phyloP scores from a whole-genome alignment of 768 basidiomycete species.

The Phanerochaete carnosa region DNA sequence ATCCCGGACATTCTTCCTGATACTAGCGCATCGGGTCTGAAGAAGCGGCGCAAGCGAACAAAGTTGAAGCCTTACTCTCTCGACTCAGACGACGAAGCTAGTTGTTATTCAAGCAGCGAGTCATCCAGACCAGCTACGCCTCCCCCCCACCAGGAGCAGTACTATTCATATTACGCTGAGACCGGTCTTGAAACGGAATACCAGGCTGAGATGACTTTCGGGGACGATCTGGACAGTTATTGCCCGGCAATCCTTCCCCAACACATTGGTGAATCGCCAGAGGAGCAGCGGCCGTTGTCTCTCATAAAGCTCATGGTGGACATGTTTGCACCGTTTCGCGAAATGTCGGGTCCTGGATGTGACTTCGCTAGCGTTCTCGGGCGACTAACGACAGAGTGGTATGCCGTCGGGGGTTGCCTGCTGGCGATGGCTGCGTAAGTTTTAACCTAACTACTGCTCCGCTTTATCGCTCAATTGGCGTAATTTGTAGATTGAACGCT shows the following conservation, averaged over 20 bases:
- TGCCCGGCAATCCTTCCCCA: conserved; percentile 13
- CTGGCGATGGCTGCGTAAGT: conserved; percentile 58
- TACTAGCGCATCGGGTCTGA: neutral
- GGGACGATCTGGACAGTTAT: neutral
- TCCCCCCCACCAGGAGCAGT: conserved; percentile 7
- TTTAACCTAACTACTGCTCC: neutral
- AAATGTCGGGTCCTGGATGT: conserved; percentile 19
- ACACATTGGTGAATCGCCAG: conserved; percentile 19
- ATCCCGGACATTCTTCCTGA: neutral
- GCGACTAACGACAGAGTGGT: conserved; percentile 60
- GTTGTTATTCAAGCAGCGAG: conserved; percentile 9
- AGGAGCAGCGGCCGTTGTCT: conserved; percentile 18
- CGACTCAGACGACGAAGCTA: conserved; percentile 39
- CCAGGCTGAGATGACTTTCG: neutral
- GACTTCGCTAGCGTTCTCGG: conserved; percentile 29
- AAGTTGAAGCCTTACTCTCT: conserved; percentile 36
- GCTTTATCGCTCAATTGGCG: neutral
- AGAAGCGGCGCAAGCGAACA: conserved; percentile 26
- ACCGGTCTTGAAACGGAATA: neutral
- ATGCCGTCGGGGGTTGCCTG: conserved; percentile 59
- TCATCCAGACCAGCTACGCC: conserved; percentile 6
- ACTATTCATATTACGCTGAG: conserved; percentile 9
- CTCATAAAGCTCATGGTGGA: conserved; percentile 31
- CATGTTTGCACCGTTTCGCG: conserved; percentile 53
- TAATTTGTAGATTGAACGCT: conserved; percentile 36